Base-by-base conservation (phyloP, 257 asterid species). In the Leptodermis oblonga region DNA sequence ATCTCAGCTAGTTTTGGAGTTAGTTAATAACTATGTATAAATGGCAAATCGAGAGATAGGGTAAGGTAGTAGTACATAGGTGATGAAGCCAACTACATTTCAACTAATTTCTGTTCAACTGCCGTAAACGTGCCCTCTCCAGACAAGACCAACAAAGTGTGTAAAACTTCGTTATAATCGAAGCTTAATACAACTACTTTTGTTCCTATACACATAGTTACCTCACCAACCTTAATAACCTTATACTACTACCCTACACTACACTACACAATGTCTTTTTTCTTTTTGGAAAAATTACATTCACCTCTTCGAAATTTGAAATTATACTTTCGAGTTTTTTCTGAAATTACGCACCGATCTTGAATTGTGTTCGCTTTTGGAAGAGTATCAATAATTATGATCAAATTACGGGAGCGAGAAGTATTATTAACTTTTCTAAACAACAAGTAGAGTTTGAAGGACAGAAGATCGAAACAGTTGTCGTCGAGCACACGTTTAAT, bases 91-190 rank as follows among this genome's bases (percentile, higher is more conserved):
- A 81, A 77, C 85, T 51, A 81, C 76, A 74, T 68, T 74, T 71
- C 70, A 81, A 75, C 85, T 74, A 81, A 70, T 77, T 49, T 81
- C 78, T 67, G 85, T 68, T 81, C 82, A 81, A 81, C 85, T 77
- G 82, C 85, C 79, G 60, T 71, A 46, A 66, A 66, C 62, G 62
- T 66, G 72, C 62, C 68, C 71, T 18, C 22, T 18, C 22, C 49
- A 28, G 43, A n/a, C 22, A 42, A 61, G 49, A 41, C 66, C 66
- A 7, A 61, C 66, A 17, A 33, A 33, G 23, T 55, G 56, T 12
- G 77, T 56, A 45, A 30, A 58, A 43, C 46, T 48, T 73, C 77
- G 77, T 58, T 45, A 46, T 30, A 45, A 73, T 68, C 73, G 31
- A 73, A 43, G 77, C 62, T n/a, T n/a, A n/a, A n/a, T n/a, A n/a